Conservation (phyloP, 768 basidiomycete genomes). For the Lactarius pseudohatsudake region DNA sequence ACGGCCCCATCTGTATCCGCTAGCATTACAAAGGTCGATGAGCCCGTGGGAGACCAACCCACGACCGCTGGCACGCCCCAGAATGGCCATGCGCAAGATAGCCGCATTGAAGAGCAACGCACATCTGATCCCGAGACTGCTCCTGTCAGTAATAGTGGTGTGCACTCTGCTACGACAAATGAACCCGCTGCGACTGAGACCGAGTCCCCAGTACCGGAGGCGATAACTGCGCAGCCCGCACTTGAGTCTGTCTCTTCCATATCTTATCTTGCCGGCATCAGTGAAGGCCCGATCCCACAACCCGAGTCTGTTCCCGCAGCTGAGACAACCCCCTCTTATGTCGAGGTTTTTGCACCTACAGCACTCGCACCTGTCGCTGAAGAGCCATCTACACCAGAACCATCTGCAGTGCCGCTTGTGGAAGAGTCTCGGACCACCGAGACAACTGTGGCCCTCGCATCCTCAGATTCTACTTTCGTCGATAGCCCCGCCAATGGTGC, state of each 20-base stretch:
- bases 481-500: background rate
- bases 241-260: background rate
- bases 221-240: constrained; percentile 7
- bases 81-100: constrained; percentile 15
- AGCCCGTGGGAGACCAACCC: constrained; percentile 23
- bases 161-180: constrained; percentile 35
- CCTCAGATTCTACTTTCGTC: background rate
- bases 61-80: constrained; percentile 5
- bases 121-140: background rate
- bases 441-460: background rate
- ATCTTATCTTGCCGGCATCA: constrained; percentile 1
- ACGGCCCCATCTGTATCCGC: constrained; percentile 23
- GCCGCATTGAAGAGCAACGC: background rate
- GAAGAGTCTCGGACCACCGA: background rate
- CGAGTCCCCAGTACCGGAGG: constrained; percentile 14
- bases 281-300: constrained; percentile 31
- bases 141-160: constrained; percentile 11
- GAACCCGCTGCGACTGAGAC: constrained; percentile 33
- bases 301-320: constrained; percentile 33
- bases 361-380: constrained; percentile 17
- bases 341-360: constrained; percentile 10
- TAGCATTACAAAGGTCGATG: constrained; percentile 29
- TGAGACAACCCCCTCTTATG: background rate
- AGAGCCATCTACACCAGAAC: background rate
- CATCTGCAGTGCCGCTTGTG: constrained; percentile 1